phyloP scores from a whole-genome alignment of 1,284 basidiomycete genomes.

The Waitea zeae region DNA sequence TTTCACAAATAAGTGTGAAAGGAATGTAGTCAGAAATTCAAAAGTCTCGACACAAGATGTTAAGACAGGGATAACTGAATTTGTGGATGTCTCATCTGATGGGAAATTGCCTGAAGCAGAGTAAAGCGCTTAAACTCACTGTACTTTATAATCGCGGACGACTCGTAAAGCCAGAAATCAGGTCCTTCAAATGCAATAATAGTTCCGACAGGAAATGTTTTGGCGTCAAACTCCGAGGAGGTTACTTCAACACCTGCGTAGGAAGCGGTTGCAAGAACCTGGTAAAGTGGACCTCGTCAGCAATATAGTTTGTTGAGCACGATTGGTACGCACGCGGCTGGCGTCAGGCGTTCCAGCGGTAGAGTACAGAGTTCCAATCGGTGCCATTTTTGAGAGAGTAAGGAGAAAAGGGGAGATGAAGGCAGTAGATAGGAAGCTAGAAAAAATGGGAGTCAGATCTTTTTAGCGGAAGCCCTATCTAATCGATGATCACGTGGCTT shows the following conservation, averaged over 20 bases:
- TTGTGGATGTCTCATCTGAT: constrained; percentile 19
- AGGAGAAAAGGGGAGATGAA: neutral
- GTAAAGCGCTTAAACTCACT: constrained; percentile 41
- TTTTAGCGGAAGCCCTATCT: too few species aligned
- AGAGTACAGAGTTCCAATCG: neutral
- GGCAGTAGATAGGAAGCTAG: too few species aligned
- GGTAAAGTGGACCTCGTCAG: constrained; percentile 5
- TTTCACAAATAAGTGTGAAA: neutral
- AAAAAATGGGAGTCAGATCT: too few species aligned
- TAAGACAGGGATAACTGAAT: constrained; percentile 51
- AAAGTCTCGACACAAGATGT: constrained; percentile 28
- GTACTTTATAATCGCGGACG: constrained; percentile 72
- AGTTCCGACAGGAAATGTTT: constrained; percentile 70
- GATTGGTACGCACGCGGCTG: neutral
- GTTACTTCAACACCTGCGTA: constrained; percentile 55
- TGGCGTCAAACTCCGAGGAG: constrained; percentile 55
- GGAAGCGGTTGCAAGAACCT: constrained; percentile 64
- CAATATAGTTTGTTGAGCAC: neutral
- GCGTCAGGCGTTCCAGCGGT: neutral
- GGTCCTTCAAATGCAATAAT: constrained; percentile 68
- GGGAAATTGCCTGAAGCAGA: constrained; percentile 11
- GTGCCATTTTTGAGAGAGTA: neutral
- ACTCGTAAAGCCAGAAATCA: constrained; percentile 71
- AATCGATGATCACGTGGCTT: too few species aligned
- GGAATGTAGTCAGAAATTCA: constrained; percentile 4